phyloP scores from a whole-genome alignment of 2,329 filamentous ascomycete genomes.

The Trichoderma brevicompactum region DNA sequence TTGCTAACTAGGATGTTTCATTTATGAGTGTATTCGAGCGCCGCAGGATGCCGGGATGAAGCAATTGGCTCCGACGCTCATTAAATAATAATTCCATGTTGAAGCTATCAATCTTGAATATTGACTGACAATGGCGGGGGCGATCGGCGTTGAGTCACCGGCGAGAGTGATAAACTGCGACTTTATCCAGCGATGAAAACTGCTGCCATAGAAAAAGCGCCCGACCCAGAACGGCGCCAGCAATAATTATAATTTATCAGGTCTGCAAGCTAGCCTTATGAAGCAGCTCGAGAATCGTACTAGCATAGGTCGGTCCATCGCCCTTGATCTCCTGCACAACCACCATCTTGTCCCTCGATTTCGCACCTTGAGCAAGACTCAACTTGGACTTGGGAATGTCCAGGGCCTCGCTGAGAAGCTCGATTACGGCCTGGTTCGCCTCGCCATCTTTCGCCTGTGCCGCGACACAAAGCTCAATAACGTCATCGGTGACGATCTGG shows the following conservation, averaged over 20 bases:
- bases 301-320: conserved; percentile 39
- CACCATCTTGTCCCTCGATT: conserved; percentile 67
- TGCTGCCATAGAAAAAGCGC: neutral
- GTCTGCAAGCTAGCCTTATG: conserved; percentile 34
- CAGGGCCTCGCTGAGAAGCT: conserved; percentile 64
- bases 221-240: neutral
- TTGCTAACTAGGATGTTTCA: neutral
- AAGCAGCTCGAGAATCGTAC: conserved; percentile 38
- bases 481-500: conserved; percentile 56
- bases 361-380: conserved; percentile 64
- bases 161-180: conserved; percentile 3
- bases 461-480: conserved; percentile 67
- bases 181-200: neutral
- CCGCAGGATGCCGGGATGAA: neutral
- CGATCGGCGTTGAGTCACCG: conserved; percentile 26
- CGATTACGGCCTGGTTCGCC: conserved; percentile 68
- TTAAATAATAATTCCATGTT: conserved; percentile 5
- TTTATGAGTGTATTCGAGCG: neutral
- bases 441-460: conserved; percentile 69
- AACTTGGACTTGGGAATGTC: conserved; percentile 66
- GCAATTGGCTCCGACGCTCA: neutral
- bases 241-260: conserved; percentile 2
- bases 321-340: conserved; percentile 45
- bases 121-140: conserved; percentile 16
- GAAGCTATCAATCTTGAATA: neutral